These are phyloP conservation scores for Nyctanthes arbortristis DNA, from an alignment of 257 asterid genomes.

Conservation along the genomic window DNA sequence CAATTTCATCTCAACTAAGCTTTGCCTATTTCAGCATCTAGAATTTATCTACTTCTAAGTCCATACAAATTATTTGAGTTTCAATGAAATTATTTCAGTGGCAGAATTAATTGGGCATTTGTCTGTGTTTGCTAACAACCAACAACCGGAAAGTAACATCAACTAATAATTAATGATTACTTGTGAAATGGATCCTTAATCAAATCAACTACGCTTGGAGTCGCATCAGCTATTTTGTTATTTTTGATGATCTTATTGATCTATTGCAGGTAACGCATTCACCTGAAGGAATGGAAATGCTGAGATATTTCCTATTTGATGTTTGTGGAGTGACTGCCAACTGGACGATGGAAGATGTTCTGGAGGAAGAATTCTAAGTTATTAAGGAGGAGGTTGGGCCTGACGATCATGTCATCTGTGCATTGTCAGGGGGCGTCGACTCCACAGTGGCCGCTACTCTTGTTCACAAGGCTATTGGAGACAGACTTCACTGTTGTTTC, in stretches of 20 bases:
- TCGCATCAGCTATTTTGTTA: background rate
- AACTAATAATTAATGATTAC: no score
- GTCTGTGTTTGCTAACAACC: background rate
- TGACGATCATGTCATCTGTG: conserved; percentile 93
- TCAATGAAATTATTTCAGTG: background rate
- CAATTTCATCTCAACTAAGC: no score
- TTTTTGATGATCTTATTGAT: conserved; percentile 8
- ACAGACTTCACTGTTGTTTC: conserved; percentile 92
- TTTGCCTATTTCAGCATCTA: no score
- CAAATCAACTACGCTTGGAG: no score
- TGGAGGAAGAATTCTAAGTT: conserved; percentile 75
- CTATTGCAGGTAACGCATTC: conserved; percentile 87
- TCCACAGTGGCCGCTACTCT: conserved; percentile 96
- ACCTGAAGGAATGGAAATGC: conserved; percentile 86
- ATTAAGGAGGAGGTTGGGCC: conserved; percentile 62
- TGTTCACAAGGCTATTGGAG: conserved; percentile 94
- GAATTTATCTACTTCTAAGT: background rate
- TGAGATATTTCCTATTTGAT: conserved; percentile 71
- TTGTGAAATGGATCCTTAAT: no score
- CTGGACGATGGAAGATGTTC: conserved; percentile 91
- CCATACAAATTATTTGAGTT: background rate
- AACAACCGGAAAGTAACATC: background rate
- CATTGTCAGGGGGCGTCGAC: conserved; percentile 96
- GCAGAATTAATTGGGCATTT: background rate
- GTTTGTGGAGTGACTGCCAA: conserved; percentile 74